Evolutionary conservation across 495 filamentous ascomycete genomes (phyloP), one percentile per base, ranked within the genome.

Genomic region (Xylaria telfairii): DNA sequence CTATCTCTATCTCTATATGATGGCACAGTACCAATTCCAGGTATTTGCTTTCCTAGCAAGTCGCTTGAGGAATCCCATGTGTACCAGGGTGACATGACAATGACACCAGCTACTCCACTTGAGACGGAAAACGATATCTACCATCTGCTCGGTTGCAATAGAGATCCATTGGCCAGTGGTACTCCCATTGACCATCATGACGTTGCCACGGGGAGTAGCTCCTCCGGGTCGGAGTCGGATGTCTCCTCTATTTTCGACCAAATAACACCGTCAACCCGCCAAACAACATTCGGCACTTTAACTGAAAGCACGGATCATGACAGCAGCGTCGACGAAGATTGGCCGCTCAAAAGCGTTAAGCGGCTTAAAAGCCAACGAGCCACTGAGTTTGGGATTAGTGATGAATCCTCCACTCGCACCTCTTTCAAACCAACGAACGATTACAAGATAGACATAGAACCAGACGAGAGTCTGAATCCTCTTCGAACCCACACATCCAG

Each of bases 41-140:
- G 30, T 1, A 21, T 46, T 17, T 42, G 44, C 37, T 24, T 42
- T 26, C n/a, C n/a, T 6, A 24, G 32, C 19, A 54, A 51, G 17
- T 47, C 26, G 9, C n/a, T 21, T 17, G 19, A 47, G 24, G 24
- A 59, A 24, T n/a, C 39, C 12, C 3, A 17, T 46, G 26, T 0
- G 47, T 24, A 3, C 15, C 39, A 28, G 1, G 56, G 13, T 46
- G 12, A 26, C 26, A 21, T 42, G 9, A 24, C 53, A 9, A 32
- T 5, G n/a, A 47, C 41, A 39, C 13, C 30, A n/a, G n/a, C 42
- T n/a, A 62, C 30, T 28, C 47, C 67, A 34, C 57, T 63, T 24
- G 57, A 54, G 24, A 49, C 57, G 21, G 67, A 69, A 44, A 62
- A 69, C 12, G 32, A 51, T 32, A 69, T 69, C 8, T 69, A 69